Percentiles rank a stretch among this genome's conserved stretches.
phyloP scores from a whole-genome alignment of 2,329 filamentous ascomycete species.

The Talaromyces pinophilus region DNA sequence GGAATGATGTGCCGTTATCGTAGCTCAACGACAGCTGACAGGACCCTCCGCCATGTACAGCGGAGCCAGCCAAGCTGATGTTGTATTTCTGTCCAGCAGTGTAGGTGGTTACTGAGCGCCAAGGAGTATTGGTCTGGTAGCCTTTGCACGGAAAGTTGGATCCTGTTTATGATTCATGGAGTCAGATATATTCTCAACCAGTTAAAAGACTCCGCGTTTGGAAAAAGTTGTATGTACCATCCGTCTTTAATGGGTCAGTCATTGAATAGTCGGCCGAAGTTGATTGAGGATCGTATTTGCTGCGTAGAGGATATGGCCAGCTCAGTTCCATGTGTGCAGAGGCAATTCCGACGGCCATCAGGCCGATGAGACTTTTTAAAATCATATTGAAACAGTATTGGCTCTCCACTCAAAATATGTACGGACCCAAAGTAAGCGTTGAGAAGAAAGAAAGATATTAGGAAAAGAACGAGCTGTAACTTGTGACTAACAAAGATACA shows the following conservation, averaged over 20 bases:
- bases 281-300: conserved; percentile 50
- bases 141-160: conserved; percentile 77
- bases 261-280: conserved; percentile 65
- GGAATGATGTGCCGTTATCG: conserved; percentile 69
- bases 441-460: background rate
- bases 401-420: background rate
- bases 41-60: conserved; percentile 68
- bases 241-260: conserved; percentile 60
- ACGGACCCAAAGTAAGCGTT: background rate
- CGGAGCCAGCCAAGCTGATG: conserved; percentile 64
- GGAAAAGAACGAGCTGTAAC: background rate
- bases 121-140: conserved; percentile 55
- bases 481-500: background rate
- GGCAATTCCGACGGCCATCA: conserved; percentile 6
- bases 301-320: conserved; percentile 56
- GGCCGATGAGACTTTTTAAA: conserved; percentile 3
- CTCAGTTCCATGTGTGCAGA: conserved; percentile 58
- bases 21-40: conserved; percentile 76
- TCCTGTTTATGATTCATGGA: conserved; percentile 40
- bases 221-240: conserved; percentile 11
- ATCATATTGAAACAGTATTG: background rate
- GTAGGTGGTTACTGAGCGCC: conserved; percentile 61
- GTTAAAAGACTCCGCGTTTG: background rate
- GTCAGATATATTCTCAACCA: background rate
- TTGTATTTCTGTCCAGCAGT: conserved; percentile 62